Percentiles rank a stretch among this genome's conserved stretches.
These are phyloP conservation scores for Hyaloscypha hepaticicola DNA, from an alignment of 495 filamentous ascomycete genomes.

Conservation along the genomic window DNA sequence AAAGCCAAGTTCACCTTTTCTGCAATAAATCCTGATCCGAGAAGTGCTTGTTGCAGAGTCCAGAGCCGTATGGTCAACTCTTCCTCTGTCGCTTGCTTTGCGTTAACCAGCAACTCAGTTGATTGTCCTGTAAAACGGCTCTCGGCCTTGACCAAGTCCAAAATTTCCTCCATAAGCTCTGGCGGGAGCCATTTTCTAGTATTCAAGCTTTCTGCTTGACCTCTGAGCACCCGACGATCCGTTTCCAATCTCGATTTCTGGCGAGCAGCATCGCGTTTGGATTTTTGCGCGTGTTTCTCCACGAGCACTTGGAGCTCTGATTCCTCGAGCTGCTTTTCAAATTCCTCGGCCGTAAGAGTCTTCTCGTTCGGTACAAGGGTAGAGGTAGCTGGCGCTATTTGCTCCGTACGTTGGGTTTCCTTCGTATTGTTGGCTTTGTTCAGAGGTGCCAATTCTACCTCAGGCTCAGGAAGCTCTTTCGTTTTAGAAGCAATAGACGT, in stretches of 20 bases:
- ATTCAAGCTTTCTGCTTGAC: conserved; percentile 67
- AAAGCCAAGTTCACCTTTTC: conserved; percentile 63
- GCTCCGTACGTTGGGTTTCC: conserved; percentile 10
- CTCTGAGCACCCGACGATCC: conserved; percentile 72
- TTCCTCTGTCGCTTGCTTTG: conserved; percentile 58
- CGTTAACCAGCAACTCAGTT: conserved; percentile 39
- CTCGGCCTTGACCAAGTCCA: conserved; percentile 58
- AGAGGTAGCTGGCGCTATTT: conserved; percentile 32
- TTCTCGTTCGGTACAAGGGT: conserved; percentile 41
- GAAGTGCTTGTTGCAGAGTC: conserved; percentile 70
- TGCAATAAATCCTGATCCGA: conserved; percentile 63
- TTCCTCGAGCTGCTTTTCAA: conserved; percentile 78
- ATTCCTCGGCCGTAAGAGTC: conserved; percentile 72
- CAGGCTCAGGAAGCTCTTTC: conserved; percentile 54
- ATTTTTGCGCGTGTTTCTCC: conserved; percentile 74
- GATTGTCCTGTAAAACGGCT: conserved; percentile 47
- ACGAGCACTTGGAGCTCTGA: conserved; percentile 79
- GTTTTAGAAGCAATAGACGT: conserved; percentile 83
- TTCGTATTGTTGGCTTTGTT: conserved; percentile 1
- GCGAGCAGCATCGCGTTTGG: conserved; percentile 62
- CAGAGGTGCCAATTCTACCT: conserved; percentile 27
- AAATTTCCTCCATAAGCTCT: conserved; percentile 73
- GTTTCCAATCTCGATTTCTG: conserved; percentile 73
- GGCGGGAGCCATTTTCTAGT: conserved; percentile 75
- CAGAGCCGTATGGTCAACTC: conserved; percentile 76